A percentile compares a stretch with the other conserved stretches of the same genome.
phyloP scores from a whole-genome alignment of 805 yeast genomes.

The Candida koratica region DNA sequence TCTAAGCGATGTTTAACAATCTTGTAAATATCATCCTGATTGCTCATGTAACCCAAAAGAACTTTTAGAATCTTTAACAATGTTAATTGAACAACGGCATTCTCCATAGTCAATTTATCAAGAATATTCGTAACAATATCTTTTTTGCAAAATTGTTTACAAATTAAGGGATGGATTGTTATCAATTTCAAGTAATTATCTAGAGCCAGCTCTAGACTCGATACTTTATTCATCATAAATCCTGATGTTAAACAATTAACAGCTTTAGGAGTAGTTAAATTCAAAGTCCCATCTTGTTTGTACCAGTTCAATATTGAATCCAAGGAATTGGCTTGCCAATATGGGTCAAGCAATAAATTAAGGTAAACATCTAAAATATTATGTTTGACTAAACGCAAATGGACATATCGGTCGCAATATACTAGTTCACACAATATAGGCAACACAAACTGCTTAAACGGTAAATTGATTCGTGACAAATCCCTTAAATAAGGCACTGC shows the following conservation, averaged over 20 bases:
- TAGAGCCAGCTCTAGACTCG: slow-evolving; percentile 42
- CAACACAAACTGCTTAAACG: slow-evolving; percentile 48
- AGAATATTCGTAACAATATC: slow-evolving; percentile 28
- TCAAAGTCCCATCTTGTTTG: slow-evolving; percentile 24
- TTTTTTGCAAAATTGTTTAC: slow-evolving; percentile 23
- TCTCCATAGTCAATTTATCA: slow-evolving; percentile 25
- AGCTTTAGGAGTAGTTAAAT: slow-evolving; percentile 24
- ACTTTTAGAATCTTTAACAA: slow-evolving; percentile 28
- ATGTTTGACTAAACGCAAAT: slow-evolving; percentile 32
- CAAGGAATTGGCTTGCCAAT: slow-evolving; percentile 56
- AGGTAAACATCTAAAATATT: slow-evolving; percentile 39
- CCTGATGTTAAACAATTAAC: slow-evolving; percentile 35
- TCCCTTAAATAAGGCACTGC: slow-evolving; percentile 43
- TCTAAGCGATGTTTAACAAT: not conserved
- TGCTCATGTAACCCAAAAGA: slow-evolving; percentile 12
- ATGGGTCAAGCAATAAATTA: slow-evolving; percentile 44
- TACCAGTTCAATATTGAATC: slow-evolving; percentile 46
- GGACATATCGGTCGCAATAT: slow-evolving; percentile 39
- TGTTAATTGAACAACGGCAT: slow-evolving; percentile 36
- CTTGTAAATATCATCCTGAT: not conserved
- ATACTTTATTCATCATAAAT: slow-evolving; percentile 34
- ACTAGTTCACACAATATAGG: slow-evolving; percentile 54
- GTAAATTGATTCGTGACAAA: slow-evolving; percentile 37
- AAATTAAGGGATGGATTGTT: slow-evolving; percentile 18
- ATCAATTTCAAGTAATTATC: slow-evolving; percentile 38